A percentile compares a stretch with the other conserved stretches of the same genome.
Conservation (phyloP, 768 basidiomycete species). For the Suillus alpinus region DNA sequence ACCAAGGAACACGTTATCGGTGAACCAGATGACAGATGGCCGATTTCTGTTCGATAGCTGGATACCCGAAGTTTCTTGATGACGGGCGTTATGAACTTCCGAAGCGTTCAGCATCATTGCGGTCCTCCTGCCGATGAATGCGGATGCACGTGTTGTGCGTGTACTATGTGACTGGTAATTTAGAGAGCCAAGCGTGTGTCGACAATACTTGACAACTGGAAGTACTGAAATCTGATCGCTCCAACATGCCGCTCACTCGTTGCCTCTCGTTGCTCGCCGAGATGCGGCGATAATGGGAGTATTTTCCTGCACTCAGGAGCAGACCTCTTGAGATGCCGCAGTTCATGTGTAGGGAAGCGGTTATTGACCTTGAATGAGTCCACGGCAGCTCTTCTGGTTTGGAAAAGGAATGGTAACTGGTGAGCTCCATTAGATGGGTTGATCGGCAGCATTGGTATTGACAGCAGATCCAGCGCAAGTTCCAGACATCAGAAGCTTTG, state of each 20-base stretch:
- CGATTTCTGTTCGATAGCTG: conserved; percentile 12
- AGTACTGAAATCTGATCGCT: too few relatives aligned
- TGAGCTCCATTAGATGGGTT: conserved; percentile 34
- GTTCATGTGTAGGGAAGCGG: conserved; percentile 41
- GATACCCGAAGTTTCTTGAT: conserved; percentile 22
- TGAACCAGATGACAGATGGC: conserved; percentile 17
- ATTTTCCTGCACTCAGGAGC: conserved; percentile 36
- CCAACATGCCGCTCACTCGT: conserved; percentile 22
- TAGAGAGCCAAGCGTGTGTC: neutral
- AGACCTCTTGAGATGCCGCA: conserved; percentile 35
- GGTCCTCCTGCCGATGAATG: neutral
- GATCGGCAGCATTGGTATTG: conserved; percentile 35
- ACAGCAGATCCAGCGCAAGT: conserved; percentile 12
- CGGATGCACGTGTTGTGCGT: neutral
- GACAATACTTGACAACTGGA: neutral
- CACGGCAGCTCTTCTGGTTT: conserved; percentile 37
- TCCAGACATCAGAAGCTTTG: neutral
- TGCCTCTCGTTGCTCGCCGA: conserved; percentile 26
- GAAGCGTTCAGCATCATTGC: neutral
- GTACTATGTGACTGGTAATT: neutral
- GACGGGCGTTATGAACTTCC: conserved; percentile 1
- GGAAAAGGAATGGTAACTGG: conserved; percentile 17
- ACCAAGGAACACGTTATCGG: conserved; percentile 5
- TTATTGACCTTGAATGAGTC: conserved; percentile 46
- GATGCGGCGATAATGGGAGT: conserved; percentile 34